Base-by-base conservation (phyloP, 73 alveolate genomes). In the Paramecium pentaurelia region DNA sequence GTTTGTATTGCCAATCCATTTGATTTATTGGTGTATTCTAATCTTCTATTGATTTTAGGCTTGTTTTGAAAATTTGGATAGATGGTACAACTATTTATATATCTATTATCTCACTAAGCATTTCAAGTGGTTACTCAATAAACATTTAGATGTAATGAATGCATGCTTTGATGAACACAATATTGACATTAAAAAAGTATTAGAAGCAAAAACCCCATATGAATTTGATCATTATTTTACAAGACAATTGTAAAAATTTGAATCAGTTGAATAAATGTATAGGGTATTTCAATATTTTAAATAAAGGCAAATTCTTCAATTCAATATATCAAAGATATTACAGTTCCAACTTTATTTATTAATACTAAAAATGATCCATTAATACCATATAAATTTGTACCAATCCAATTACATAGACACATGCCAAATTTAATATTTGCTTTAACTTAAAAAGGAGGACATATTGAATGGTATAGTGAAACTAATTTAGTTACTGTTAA, bases 191-290 rank as follows among this genome's bases (percentile, higher is more conserved):
- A 88, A 89, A 71, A 71, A 71, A 73, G 94, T 59, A 6, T 60
- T 89, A 0, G 34, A 40, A 40, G 88, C 94, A 16, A 71, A 70
- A 6, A 60, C 86, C 18, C 86, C 94, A 14, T 40, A 27, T 8
- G 94, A 89, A 73, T 89, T 89, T 71, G 89, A 89, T 71, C 89
- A 89, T 71, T 44, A 45, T 32, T 89, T 89, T 47, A 89, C 94
- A 16, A 71, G 40, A 44, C 37, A 54, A 22, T 54, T 89, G 14
- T 38, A 54, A 34, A 60, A 59, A 45, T 89, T 42, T 71, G 77
- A 20, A n/a, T 59, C 60, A 58, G 94, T 89, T 3, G 58, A 71
- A 27, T 28, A 42, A 32, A 71, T 89, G 92, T 87, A 87, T 68
- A 59, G 45, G 84, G 92, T 71, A 12, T 45, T 44, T 27, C 22